phyloP scores from a whole-genome alignment of 73 alveolate genomes.

The Strombidium stylifer region DNA sequence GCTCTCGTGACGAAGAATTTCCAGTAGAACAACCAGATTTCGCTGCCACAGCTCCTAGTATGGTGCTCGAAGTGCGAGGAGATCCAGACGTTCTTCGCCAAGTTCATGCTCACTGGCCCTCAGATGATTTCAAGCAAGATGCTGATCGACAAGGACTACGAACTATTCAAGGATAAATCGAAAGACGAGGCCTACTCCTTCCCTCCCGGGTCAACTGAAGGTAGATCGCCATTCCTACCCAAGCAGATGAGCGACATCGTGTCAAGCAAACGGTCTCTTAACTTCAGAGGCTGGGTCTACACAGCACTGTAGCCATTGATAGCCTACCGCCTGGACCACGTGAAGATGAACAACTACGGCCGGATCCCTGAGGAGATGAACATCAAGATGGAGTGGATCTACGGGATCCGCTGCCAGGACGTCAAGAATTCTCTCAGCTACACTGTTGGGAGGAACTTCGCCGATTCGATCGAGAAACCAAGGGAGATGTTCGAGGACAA shows the following conservation, averaged over 20 bases:
- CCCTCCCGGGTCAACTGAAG: conserved; percentile 51
- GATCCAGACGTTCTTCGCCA: conserved; percentile 63
- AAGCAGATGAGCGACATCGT: conserved; percentile 16
- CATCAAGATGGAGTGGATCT: conserved; percentile 89
- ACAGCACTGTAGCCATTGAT: conserved; percentile 52
- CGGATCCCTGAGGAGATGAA: conserved; percentile 50
- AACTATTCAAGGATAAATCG: conserved; percentile 44
- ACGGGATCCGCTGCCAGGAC: conserved; percentile 93
- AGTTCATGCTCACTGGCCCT: conserved; percentile 66
- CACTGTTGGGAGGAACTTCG: conserved; percentile 65
- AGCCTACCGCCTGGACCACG: conserved; percentile 37
- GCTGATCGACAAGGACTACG: conserved; percentile 56
- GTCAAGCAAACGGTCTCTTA: conserved; percentile 28
- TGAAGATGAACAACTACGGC: conserved; percentile 18
- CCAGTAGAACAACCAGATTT: conserved; percentile 63
- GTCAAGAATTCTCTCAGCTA: conserved; percentile 80
- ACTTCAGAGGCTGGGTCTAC: conserved; percentile 59
- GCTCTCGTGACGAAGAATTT: conserved; percentile 66
- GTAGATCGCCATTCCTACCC: conserved; percentile 12
- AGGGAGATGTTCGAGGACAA: conserved; percentile 37
- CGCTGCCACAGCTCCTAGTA: conserved; percentile 53
- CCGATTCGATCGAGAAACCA: conserved; percentile 66
- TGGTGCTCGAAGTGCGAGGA: conserved; percentile 71
- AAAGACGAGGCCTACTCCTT: conserved; percentile 20
- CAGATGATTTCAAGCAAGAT: conserved; percentile 58